Base-by-base conservation (phyloP, 2,329 filamentous ascomycete genomes). In the Diaporthe velutina region DNA sequence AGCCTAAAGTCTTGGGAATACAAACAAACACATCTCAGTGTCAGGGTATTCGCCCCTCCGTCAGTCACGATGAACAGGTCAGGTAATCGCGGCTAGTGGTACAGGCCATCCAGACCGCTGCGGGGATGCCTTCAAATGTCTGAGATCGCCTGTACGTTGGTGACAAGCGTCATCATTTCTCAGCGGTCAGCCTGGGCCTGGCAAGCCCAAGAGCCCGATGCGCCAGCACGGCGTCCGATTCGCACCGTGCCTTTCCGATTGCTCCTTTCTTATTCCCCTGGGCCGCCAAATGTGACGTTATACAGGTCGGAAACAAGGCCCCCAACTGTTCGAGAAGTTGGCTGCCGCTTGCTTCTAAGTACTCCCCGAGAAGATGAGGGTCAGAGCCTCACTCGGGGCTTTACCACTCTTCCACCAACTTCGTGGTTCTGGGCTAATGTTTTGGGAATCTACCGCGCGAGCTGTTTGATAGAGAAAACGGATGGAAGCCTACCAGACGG, bases 141-240 rank as follows among this genome's bases (percentile, higher is more conserved):
- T 42, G 40, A 61, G 70, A 50, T 64, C 17, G 70, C 12, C 42
- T 30, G 48, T 67, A 10, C 19, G 45, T 67, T 33, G 70, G 48
- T 71, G 70, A 42, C 70, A 52, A 61, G 45, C 45, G 45, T 61
- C 42, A 38, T 61, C n/a, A 50, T 25, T 25, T 35, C 42, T 25
- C n/a, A 40, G 33, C 28, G 48, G 45, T 72, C 57, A 72, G 70
- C 45, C 40, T 30, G 17, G 45, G 9, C 42, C 28, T 52, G 17
- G 55, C 42, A 52, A 52, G 35, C 55, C 22, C 55, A 71, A 54
- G 33, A 54, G 60, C 57, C 57, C 57, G 45, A 48, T 72, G 30
- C n/a, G n/a, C 57, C 30, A 61, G 40, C 38, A 38, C 22, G n/a
- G 28, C 10, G 8, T 35, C 33, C 57, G 58, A 72, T 64, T 28